Conservation (phyloP, 2,329 filamentous ascomycete species). For the Nemania diffusa region DNA sequence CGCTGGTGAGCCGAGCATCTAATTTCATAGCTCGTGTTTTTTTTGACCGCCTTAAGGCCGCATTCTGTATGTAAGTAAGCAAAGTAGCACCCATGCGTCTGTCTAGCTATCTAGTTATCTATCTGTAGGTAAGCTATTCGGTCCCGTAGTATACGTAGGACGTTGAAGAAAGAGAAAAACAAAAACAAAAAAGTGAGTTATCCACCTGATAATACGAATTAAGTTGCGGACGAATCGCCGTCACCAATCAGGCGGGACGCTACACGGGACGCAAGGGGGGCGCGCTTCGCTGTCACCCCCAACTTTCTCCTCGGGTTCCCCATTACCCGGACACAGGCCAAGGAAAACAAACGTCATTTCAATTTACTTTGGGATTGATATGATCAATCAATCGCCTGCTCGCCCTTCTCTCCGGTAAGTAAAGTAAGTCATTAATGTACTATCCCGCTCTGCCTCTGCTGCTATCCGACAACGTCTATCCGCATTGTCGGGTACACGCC, state of each 20-base stretch:
- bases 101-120: not conserved
- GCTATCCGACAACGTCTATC: conserved; percentile 20
- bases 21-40: conserved; percentile 30
- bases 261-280: not conserved
- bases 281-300: not conserved
- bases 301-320: not conserved
- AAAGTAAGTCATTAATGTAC: not conserved
- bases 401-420: not conserved
- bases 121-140: not conserved
- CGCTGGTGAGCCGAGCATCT: conserved; percentile 15
- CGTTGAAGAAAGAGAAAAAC: no score
- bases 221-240: not conserved
- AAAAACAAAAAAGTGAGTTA: conserved; percentile 7
- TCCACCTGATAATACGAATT: not conserved
- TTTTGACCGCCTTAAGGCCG: not conserved
- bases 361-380: not conserved
- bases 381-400: conserved; percentile 16
- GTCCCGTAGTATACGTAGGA: not conserved
- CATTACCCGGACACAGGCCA: not conserved
- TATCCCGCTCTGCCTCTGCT: conserved; percentile 1
- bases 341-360: not conserved
- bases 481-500: conserved; percentile 19
- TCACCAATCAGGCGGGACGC: not conserved
- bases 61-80: conserved; percentile 26
- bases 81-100: not conserved